Percentiles rank a stretch among this genome's conserved stretches.
phyloP scores from a whole-genome alignment of 306 rosid genomes.

The Citrullus amarus region DNA sequence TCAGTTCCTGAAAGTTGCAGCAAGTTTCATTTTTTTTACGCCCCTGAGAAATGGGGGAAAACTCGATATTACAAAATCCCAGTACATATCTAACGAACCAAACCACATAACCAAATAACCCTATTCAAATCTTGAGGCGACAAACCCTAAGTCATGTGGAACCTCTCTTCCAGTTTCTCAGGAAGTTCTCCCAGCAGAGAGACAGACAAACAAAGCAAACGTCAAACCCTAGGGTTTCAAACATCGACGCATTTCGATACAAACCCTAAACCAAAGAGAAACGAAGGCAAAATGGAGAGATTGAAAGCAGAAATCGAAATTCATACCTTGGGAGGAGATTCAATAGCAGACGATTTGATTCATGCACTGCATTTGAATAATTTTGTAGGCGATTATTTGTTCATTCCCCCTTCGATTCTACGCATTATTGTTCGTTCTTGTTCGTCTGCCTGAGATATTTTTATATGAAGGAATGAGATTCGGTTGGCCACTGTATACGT shows the following conservation, averaged over 20 bases:
- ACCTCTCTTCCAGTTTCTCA: neutral
- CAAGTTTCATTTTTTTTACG: neutral
- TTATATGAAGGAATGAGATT: neutral
- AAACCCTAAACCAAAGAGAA: neutral
- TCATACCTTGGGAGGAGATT: neutral
- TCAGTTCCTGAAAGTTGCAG: neutral
- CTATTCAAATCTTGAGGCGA: neutral
- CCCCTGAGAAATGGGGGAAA: neutral
- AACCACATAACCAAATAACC: neutral
- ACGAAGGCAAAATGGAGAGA: neutral
- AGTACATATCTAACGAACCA: neutral
- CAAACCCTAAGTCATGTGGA: neutral
- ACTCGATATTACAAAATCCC: neutral
- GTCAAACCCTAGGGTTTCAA: slow-evolving; percentile 9
- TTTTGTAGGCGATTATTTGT: neutral
- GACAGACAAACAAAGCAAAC: neutral
- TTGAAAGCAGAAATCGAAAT: neutral
- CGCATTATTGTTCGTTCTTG: neutral
- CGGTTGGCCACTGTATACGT: neutral
- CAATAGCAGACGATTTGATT: neutral
- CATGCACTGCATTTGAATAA: neutral
- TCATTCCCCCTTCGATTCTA: neutral
- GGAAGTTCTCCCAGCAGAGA: neutral
- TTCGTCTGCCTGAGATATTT: neutral
- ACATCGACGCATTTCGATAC: neutral